phyloP scores from a whole-genome alignment of 768 basidiomycete genomes.

The Trametopsis cervina region DNA sequence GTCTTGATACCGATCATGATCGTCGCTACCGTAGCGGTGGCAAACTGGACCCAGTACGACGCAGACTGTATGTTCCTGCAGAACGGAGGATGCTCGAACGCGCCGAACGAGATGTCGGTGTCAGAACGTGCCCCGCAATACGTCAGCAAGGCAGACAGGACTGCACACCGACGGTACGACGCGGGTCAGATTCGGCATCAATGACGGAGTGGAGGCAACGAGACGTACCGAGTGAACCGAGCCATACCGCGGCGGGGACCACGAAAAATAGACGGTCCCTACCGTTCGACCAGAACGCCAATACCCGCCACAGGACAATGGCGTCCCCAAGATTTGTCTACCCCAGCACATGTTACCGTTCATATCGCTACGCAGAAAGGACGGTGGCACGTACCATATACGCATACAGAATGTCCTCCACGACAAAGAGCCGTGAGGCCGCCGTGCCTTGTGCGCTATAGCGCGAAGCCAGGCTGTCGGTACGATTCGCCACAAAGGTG shows the following conservation, averaged over 20 bases:
- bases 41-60: background rate
- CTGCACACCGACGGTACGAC: background rate
- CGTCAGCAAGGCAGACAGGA: background rate
- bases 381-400: constrained; percentile 15
- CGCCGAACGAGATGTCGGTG: too few species aligned
- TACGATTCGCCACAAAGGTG: constrained; percentile 5
- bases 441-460: background rate
- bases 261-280: background rate
- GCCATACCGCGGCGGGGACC: background rate
- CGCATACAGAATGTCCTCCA: constrained; percentile 14
- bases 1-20: constrained; percentile 4
- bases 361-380: background rate
- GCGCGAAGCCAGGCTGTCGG: constrained; percentile 3
- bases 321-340: constrained; percentile 5
- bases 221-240: constrained; percentile 1
- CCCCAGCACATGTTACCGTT: background rate
- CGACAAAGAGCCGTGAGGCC: constrained; percentile 7
- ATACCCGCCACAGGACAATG: constrained; percentile 7
- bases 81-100: constrained; percentile 4
- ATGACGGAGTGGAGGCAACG: background rate
- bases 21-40: constrained; percentile 5
- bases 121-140: background rate
- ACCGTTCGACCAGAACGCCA: constrained; percentile 1
- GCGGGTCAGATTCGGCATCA: background rate
- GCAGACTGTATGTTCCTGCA: constrained; percentile 1